Percentiles rank a stretch among this genome's conserved stretches.
Evolutionary conservation across 305 asterid species (phyloP).

Genomic region (Fraxinus sp.): DNA sequence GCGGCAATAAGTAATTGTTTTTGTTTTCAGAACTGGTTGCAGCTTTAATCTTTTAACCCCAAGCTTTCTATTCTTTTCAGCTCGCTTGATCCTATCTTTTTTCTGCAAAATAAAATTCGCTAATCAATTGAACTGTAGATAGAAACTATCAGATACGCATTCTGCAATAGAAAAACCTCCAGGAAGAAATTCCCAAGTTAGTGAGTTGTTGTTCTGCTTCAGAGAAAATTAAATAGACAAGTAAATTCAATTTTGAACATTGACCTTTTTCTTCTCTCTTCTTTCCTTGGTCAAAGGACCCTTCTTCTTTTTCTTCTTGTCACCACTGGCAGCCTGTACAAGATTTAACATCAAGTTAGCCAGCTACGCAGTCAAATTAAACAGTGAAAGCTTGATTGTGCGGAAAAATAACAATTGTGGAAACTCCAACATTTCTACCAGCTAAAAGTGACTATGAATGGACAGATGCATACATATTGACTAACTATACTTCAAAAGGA

Average conservation of each 20-base stretch:
- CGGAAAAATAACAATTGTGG: conserved; percentile 11
- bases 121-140: conserved; percentile 7
- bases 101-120: conserved; percentile 45
- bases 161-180: neutral
- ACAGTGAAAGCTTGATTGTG: neutral
- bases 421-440: neutral
- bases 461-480: neutral
- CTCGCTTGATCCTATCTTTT: conserved; percentile 66
- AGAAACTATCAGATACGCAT: neutral
- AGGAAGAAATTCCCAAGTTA: neutral
- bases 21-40: conserved; percentile 60
- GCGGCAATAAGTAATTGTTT: conserved; percentile 56
- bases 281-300: conserved; percentile 59
- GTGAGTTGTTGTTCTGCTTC: neutral
- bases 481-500: neutral
- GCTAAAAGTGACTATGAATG: conserved; percentile 1
- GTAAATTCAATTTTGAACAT: neutral
- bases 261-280: conserved; percentile 72
- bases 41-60: conserved; percentile 83
- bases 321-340: conserved; percentile 47
- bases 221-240: neutral
- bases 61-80: conserved; percentile 65
- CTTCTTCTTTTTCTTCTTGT: conserved; percentile 55
- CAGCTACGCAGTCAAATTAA: conserved; percentile 11
- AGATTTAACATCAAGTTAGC: conserved; percentile 20